Percentiles rank a stretch among this genome's conserved stretches.
Conservation (phyloP, 2,329 filamentous ascomycete genomes). For the Fusarium sp. region DNA sequence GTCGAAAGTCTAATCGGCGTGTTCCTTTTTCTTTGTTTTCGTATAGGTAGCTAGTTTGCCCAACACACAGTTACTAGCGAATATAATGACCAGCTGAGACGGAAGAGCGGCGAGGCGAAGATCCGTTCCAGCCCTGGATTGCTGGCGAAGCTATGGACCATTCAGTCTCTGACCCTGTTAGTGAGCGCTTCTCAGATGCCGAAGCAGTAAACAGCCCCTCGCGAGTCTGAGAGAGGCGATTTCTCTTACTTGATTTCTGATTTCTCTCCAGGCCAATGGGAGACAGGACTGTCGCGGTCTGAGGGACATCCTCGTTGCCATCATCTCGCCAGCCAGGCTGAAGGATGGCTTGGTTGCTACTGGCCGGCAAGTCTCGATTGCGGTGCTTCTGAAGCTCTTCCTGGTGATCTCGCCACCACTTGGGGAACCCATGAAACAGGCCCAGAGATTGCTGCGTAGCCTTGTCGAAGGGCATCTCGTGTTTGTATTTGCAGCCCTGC, state of each 20-base stretch:
- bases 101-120: constrained; percentile 20
- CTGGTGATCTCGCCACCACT: constrained; percentile 68
- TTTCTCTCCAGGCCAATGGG: constrained; percentile 30
- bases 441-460: constrained; percentile 75
- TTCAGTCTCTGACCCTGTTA: constrained; percentile 41
- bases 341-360: background rate
- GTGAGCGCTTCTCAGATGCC: constrained; percentile 43
- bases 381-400: constrained; percentile 52
- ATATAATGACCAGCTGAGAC: constrained; percentile 15
- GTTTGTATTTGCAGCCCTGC: constrained; percentile 88
- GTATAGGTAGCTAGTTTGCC: constrained; percentile 2
- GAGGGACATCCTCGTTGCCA: constrained; percentile 8
- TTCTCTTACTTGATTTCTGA: constrained; percentile 2
- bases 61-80: background rate
- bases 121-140: constrained; percentile 19
- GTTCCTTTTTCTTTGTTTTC: constrained; percentile 1
- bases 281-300: background rate
- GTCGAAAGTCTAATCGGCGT: background rate
- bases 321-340: constrained; percentile 26
- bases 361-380: background rate
- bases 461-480: constrained; percentile 83
- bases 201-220: constrained; percentile 45
- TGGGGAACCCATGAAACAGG: constrained; percentile 71
- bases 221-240: constrained; percentile 8
- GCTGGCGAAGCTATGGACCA: constrained; percentile 18